Evolutionary conservation across 345 rosid species (phyloP).

Genomic region (Theobroma cacao): DNA sequence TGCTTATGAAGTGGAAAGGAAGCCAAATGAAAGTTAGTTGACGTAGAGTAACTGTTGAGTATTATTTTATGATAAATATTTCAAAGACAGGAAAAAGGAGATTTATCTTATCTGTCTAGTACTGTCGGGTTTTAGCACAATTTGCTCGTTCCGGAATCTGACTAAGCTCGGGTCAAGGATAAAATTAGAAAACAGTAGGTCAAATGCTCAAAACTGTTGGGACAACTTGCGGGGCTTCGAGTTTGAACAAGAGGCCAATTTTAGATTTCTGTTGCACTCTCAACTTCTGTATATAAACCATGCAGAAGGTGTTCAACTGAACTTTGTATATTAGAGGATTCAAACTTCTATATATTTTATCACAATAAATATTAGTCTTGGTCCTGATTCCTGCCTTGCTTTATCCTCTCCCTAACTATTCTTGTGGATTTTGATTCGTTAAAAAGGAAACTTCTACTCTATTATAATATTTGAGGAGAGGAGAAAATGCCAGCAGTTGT

Average conservation of each 20-base stretch:
- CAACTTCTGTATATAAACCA: not conserved
- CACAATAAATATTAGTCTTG: too few species aligned
- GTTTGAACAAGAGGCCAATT: not conserved
- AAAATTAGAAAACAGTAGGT: not conserved
- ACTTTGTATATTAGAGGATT: too few species aligned
- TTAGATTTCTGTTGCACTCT: not conserved
- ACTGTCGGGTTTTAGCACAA: not conserved
- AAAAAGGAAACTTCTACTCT: too few species aligned
- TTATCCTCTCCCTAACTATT: too few species aligned
- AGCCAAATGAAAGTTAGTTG: not conserved
- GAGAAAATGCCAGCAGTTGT: slow-evolving; percentile 33
- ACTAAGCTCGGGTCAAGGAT: not conserved
- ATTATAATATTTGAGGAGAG: too few species aligned
- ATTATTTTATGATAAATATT: too few species aligned
- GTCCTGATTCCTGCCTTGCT: not conserved
- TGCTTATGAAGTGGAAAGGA: not conserved
- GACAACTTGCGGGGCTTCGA: not conserved
- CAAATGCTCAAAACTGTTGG: not conserved
- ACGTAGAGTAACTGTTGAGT: not conserved
- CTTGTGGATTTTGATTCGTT: not conserved
- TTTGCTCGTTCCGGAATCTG: not conserved
- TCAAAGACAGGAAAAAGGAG: not conserved
- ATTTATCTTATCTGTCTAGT: not conserved
- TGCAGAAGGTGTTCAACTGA: not conserved
- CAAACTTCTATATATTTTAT: too few species aligned